Base-by-base conservation (phyloP, 148 eudicot genomes). In the Nepenthes mirabilis region DNA sequence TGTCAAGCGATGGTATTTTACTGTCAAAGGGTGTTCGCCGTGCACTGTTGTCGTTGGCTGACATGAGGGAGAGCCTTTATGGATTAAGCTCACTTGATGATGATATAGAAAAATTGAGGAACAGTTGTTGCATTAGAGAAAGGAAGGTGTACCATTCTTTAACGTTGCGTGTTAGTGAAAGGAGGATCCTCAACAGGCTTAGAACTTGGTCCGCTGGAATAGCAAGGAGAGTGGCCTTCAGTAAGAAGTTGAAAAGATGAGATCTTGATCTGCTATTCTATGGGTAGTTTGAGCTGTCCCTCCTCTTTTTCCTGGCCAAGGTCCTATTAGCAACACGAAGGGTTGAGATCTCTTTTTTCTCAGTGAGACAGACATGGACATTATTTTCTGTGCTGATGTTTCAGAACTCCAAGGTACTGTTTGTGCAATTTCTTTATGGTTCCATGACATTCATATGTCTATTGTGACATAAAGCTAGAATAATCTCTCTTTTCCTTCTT, bases 81-180 rank as follows among this genome's bases (percentile, higher is more conserved):
- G 87, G 95, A 36, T 50, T 63, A 9, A 73, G 54, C 59, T 68
- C 89, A 40, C 32, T 84, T 53, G 85, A 86, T 55, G 80, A 76
- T 59, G 95, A 88, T 68, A 47, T 77, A 3, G 66, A 73, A 60
- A 66, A 61, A 36, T 55, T 86, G 62, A 71, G 64, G n/a, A 70
- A 43, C 37, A 79, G 73, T 37, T 81, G 80, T 73, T 61, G 62
- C 57, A 34, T 64, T 13, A 76, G 35, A 40, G 83, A 83, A 36
- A 77, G 80, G 61, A 88, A 82, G 68, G 43, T 79, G 71, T 83
- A 83, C 70, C 80, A 93, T 70, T 83, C 96, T 11, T 65, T 93
- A 58, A 62, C 74, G 56, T 77, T 93, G 62, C 91, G 95, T 33
- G 34, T 86, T 9, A 74, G 95, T 60, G 99, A 93, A 77, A 80